These are phyloP conservation scores for Leucocoprinus sp. DNA, from an alignment of 768 basidiomycete genomes.

Conservation along the genomic window DNA sequence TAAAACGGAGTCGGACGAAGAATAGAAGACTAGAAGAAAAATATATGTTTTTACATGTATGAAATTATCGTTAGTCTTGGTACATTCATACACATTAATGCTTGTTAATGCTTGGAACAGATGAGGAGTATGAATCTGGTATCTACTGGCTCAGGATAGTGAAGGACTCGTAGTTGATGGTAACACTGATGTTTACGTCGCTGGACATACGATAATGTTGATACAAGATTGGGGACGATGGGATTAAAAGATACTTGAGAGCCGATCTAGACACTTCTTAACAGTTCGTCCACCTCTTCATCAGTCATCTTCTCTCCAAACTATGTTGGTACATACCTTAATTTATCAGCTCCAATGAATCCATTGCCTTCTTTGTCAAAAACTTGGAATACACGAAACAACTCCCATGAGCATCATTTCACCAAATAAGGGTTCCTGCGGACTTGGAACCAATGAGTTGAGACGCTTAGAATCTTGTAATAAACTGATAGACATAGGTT, in stretches of 20 bases:
- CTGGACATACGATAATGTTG: slow-evolving; percentile 1
- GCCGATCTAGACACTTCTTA: slow-evolving; percentile 92
- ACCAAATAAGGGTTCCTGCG: slow-evolving; percentile 79
- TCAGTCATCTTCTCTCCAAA: slow-evolving; percentile 98
- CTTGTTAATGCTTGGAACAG: not conserved
- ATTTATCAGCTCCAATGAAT: slow-evolving; percentile 84
- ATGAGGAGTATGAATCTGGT: slow-evolving; percentile 1
- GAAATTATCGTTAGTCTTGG: slow-evolving; percentile 9
- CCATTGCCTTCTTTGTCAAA: slow-evolving; percentile 96
- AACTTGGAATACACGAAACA: slow-evolving; percentile 98
- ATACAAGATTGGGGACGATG: not conserved
- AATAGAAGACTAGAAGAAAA: not conserved
- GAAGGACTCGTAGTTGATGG: slow-evolving; percentile 96
- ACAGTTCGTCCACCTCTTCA: slow-evolving; percentile 94
- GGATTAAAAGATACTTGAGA: slow-evolving; percentile 41
- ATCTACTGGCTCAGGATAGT: slow-evolving; percentile 81
- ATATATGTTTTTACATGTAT: slow-evolving; percentile 1
- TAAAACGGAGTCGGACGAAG: slow-evolving; percentile 38
- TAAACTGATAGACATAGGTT: slow-evolving; percentile 47
- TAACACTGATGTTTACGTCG: slow-evolving; percentile 95
- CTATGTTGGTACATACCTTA: slow-evolving; percentile 90
- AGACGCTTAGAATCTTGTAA: slow-evolving; percentile 79
- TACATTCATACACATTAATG: not conserved
- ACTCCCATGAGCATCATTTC: too few relatives aligned
- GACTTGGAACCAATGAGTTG: slow-evolving; percentile 95